Evolutionary conservation across 257 asterid species (phyloP).

Genomic region (Rehmannia glutinosa): DNA sequence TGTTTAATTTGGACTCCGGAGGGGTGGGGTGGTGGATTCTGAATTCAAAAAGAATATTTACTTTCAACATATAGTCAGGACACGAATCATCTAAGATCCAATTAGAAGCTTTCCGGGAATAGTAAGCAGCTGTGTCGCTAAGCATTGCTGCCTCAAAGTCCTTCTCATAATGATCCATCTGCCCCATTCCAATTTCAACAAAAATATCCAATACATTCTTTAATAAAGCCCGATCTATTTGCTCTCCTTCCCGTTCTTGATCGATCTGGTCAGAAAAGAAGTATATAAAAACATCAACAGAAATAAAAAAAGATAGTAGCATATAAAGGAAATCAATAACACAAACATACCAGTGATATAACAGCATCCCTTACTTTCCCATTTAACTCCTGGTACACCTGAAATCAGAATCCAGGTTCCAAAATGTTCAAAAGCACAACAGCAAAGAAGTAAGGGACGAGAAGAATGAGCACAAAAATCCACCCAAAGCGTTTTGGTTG

Average conservation of each 20-base stretch:
- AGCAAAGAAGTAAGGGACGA: not conserved
- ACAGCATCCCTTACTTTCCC: conserved; percentile 91
- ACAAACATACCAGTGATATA: conserved; percentile 40
- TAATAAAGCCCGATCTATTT: conserved; percentile 50
- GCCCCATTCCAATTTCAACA: conserved; percentile 71
- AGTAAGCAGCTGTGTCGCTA: conserved; percentile 45
- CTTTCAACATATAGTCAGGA: conserved; percentile 59
- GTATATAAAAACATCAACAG: not conserved
- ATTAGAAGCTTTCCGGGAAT: conserved; percentile 64
- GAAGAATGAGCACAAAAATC: not conserved
- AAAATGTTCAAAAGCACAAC: conserved; percentile 10
- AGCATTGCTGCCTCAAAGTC: conserved; percentile 61
- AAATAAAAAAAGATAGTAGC: not conserved
- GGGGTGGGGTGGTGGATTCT: not conserved
- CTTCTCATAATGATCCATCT: conserved; percentile 46
- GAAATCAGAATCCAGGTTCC: conserved; percentile 24
- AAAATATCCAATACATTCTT: conserved; percentile 52
- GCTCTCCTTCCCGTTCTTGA: conserved; percentile 69
- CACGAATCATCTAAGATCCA: conserved; percentile 63
- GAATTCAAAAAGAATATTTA: conserved; percentile 10
- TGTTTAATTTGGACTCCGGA: not conserved
- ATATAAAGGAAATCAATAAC: not conserved
- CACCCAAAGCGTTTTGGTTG: no score
- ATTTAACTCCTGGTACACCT: conserved; percentile 79
- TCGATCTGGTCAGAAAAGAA: conserved; percentile 37